Base-by-base conservation (phyloP, 2,329 filamentous ascomycete genomes). In the Cercospora janseana region DNA sequence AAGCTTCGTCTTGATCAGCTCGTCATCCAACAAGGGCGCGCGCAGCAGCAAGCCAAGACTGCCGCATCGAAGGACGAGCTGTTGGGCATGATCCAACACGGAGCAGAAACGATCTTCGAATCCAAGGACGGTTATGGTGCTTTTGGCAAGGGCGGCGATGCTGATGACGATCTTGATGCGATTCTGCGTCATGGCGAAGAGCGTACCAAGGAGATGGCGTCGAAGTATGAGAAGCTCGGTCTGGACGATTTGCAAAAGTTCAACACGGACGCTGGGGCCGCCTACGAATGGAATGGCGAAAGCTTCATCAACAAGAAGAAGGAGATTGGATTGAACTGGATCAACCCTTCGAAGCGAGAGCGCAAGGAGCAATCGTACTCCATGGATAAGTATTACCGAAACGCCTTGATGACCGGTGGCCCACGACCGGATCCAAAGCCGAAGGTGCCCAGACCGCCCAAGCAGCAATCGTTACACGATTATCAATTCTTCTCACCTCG, bases 261-360 rank as follows among this genome's bases (percentile, higher is more conserved):
- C 70, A 93, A 87, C 1, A 96, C 92, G 0, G 93, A 98, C 63
- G 95, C 89, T 47, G 55, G 54, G 7, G 60, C 55, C 24, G 91
- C 94, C 0, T 98, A 98, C 64, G 93, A 97, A 67, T 98, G 94
- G 94, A 98, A 98, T 58, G 93, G 93, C 38, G 86, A 97, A 72
- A 92, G 92, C 63, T 98, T 98, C 68, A 88, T 90, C 46, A 88
- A 87, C 51, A 82, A 85, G 66, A 75, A 75, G 66, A 95, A 94
- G 70, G 89, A 95, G 42, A 88, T 96, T 56, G 89, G 88, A 41
- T 80, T 96, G 58, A 91, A 78, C 65, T 98, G 94, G 94, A 98
- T 98, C 74, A 95, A 98, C 63, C 94, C 93, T 2, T 85, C 92
- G 12, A 98, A 98, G 77, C 91, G 93, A 70, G 94, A 98, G 73